Conservation (phyloP, 768 basidiomycete genomes). For the Vararia minispora region DNA sequence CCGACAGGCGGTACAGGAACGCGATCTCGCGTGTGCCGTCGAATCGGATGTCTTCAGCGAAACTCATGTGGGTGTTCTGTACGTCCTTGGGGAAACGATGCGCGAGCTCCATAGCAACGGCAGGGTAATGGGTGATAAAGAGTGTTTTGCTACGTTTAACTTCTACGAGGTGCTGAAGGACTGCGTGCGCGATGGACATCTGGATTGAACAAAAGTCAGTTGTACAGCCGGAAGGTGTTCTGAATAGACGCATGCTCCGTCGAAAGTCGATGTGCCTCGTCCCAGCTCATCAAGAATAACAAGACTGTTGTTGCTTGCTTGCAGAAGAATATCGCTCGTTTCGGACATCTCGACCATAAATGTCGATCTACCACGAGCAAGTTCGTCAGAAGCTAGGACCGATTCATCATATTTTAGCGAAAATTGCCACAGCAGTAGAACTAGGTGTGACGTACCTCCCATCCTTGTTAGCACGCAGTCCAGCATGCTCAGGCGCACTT, state of each 20-base stretch:
- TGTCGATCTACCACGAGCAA: constrained; percentile 78
- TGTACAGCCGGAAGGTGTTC: neutral
- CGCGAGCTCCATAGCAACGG: constrained; percentile 61
- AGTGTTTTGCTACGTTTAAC: constrained; percentile 57
- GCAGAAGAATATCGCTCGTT: constrained; percentile 78
- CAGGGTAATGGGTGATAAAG: constrained; percentile 94
- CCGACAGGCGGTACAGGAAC: constrained; percentile 71
- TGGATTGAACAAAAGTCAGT: constrained; percentile 28
- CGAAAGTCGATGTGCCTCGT: constrained; percentile 85
- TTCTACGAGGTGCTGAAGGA: constrained; percentile 59
- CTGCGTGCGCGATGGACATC: constrained; percentile 84
- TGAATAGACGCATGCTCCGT: constrained; percentile 37
- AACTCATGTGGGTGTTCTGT: constrained; percentile 83
- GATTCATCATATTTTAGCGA: constrained; percentile 1
- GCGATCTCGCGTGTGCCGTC: constrained; percentile 73
- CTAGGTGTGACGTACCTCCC: constrained; percentile 47
- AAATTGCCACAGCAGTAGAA: constrained; percentile 2
- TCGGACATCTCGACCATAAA: constrained; percentile 98
- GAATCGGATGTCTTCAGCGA: constrained; percentile 52
- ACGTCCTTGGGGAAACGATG: constrained; percentile 47
- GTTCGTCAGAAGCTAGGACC: constrained; percentile 71
- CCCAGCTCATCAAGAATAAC: constrained; percentile 90
- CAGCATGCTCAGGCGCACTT: constrained; percentile 65
- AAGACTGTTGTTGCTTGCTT: constrained; percentile 64
- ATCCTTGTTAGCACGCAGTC: constrained; percentile 84